A percentile compares a stretch with the other conserved stretches of the same genome.
phyloP scores from a whole-genome alignment of 495 filamentous ascomycete species.

The Penicillium robsamsonii region DNA sequence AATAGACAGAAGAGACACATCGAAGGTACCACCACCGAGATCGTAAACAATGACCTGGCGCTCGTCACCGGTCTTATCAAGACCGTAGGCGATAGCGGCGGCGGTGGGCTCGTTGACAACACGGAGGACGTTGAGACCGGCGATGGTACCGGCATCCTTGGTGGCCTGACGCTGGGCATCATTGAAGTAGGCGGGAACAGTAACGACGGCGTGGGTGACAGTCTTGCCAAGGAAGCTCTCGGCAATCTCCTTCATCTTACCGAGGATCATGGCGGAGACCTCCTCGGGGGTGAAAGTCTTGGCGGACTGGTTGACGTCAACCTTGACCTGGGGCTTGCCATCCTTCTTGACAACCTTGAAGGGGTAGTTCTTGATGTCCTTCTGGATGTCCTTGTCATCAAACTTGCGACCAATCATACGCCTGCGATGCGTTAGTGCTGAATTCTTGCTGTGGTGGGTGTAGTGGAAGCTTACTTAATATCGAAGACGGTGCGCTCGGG shows the following conservation, averaged over 20 bases:
- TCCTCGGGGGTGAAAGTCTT: slow-evolving; percentile 86
- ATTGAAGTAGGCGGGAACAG: slow-evolving; percentile 99
- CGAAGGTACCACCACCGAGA: slow-evolving; percentile 99
- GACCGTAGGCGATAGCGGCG: slow-evolving; percentile 82
- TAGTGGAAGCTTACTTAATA: slow-evolving; percentile 66
- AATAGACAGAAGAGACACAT: slow-evolving; percentile 97
- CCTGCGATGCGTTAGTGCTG: slow-evolving; percentile 46
- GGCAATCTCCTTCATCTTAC: slow-evolving; percentile 97
- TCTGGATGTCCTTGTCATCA: slow-evolving; percentile 79
- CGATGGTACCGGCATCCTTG: slow-evolving; percentile 94
- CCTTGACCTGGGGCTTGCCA: slow-evolving; percentile 77
- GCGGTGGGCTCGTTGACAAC: slow-evolving; percentile 95
- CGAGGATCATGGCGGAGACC: slow-evolving; percentile 81
- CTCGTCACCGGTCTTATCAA: slow-evolving; percentile 83
- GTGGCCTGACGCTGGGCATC: slow-evolving; percentile 97
- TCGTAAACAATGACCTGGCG: slow-evolving; percentile 95
- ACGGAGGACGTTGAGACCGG: slow-evolving; percentile 94
- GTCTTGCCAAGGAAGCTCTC: slow-evolving; percentile 92
- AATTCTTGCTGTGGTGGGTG: not conserved
- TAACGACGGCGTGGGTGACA: slow-evolving; percentile 95
- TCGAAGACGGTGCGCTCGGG: slow-evolving; percentile 87
- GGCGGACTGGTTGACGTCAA: slow-evolving; percentile 68
- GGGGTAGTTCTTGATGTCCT: slow-evolving; percentile 86
- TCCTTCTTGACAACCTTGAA: slow-evolving; percentile 81
- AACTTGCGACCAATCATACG: slow-evolving; percentile 90